Base-by-base conservation (phyloP, 2,329 filamentous ascomycete species). In the Hymenoscyphus salicellus region DNA sequence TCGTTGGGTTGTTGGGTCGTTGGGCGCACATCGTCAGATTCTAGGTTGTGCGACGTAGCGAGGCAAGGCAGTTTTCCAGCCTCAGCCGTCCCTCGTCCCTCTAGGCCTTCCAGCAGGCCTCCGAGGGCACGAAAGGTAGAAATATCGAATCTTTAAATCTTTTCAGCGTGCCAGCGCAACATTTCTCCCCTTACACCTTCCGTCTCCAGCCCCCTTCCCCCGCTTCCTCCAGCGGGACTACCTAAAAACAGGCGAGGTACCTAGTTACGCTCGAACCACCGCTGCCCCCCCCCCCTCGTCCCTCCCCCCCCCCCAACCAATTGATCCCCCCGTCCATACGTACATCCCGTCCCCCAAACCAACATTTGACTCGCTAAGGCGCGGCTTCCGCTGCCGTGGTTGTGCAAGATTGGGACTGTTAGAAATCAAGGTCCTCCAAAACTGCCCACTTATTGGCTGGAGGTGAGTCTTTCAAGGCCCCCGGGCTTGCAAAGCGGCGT, bases 401-500 rank as follows among this genome's bases (percentile, higher is more conserved):
- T 59, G 58, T 36, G 16, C 55, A 49, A 17, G 10, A 28, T 17
- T 26, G 28, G 26, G 28, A 33, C 61, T 26, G 55, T 63, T 20
- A 49, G 20, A n/a, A 33, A 32, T 63, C 61, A 58, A 41, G 55
- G 61, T 58, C 61, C 28, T 16, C 26, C 16, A 55, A 62, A 30
- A 46, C 36, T 26, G 7, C 60, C 23, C 32, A 62, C 23, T 55
- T 17, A 57, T 52, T 58, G 59, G 38, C 41, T 57, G 30, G 5
- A 58, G 52, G 63, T 60, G 55, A 62, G 63, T 20, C 32, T 32
- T 65, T 55, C 17, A 49, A 32, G 36, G 58, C 61, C 63, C 63
- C 60, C 62, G 63, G 38, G 14, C 55, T 55, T 62, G 59, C 59
- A 58, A 28, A 55, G n/a, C 59, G 56, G 43, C 14, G 36, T 38